A percentile compares a stretch with the other conserved stretches of the same genome.
These are phyloP conservation scores for Tolypocladium amazonense DNA, from an alignment of 2,329 filamentous ascomycete species.

Conservation along the genomic window DNA sequence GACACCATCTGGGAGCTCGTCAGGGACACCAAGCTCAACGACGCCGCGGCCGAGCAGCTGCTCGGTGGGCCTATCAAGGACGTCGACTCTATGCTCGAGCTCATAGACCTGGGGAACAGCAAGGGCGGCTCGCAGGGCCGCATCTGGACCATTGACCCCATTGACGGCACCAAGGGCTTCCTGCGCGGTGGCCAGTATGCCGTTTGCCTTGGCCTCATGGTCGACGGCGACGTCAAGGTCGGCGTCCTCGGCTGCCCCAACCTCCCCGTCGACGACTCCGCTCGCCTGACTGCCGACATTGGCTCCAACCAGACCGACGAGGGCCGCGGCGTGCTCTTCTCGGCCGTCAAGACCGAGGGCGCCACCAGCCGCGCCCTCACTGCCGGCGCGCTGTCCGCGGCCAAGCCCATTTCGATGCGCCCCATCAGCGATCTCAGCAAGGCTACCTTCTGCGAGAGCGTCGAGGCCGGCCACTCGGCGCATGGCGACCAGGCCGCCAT, in stretches of 20 bases:
- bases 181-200: conserved; percentile 94
- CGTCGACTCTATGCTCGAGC: conserved; percentile 55
- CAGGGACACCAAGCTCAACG: conserved; percentile 54
- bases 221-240: conserved; percentile 87
- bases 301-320: conserved; percentile 65
- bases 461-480: conserved; percentile 84
- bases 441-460: conserved; percentile 92
- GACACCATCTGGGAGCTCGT: conserved; percentile 74
- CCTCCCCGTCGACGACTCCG: conserved; percentile 73
- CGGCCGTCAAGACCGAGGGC: conserved; percentile 68
- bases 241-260: conserved; percentile 95
- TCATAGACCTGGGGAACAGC: conserved; percentile 60
- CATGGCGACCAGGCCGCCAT: conserved; percentile 79
- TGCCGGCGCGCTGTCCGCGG: conserved; percentile 33
- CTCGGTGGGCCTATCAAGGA: conserved; percentile 58
- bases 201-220: conserved; percentile 83
- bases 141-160: conserved; percentile 95
- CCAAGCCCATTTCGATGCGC: conserved; percentile 69
- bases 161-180: conserved; percentile 97
- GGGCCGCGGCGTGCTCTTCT: conserved; percentile 79
- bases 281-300: conserved; percentile 50
- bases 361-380: conserved; percentile 68
- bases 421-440: conserved; percentile 60
- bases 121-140: conserved; percentile 62
- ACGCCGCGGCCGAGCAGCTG: conserved; percentile 46